Percentiles rank a stretch among this genome's conserved stretches.
These are phyloP conservation scores for Penicillium chermesinum DNA, from an alignment of 495 filamentous ascomycete species.

Conservation along the genomic window DNA sequence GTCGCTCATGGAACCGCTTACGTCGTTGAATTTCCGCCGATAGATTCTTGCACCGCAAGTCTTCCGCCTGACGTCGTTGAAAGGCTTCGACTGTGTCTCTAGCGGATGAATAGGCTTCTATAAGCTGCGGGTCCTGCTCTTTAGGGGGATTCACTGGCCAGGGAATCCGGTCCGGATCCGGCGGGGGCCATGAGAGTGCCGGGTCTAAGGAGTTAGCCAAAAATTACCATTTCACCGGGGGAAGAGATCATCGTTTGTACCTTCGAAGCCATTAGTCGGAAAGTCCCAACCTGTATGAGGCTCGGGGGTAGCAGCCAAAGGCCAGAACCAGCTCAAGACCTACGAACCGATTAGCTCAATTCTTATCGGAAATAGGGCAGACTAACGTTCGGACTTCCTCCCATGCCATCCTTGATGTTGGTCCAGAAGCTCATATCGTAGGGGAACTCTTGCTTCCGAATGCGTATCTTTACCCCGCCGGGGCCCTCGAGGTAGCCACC, in stretches of 20 bases:
- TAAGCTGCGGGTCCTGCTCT: conserved; percentile 26
- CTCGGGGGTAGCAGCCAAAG: conserved; percentile 50
- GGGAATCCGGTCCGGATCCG: conserved; percentile 79
- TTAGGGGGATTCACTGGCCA: conserved; percentile 27
- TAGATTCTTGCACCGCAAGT: conserved; percentile 39
- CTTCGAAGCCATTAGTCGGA: conserved; percentile 85
- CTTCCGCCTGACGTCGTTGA: conserved; percentile 49
- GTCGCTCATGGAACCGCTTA: conserved; percentile 47
- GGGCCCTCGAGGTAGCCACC: conserved; percentile 58
- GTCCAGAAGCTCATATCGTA: conserved; percentile 86
- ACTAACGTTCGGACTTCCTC: conserved; percentile 48
- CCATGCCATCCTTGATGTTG: conserved; percentile 74
- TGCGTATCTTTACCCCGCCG: conserved; percentile 49
- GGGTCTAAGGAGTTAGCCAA: conserved; percentile 35
- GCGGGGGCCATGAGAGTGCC: conserved; percentile 71
- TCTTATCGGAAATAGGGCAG: background rate
- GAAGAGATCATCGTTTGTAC: conserved; percentile 24
- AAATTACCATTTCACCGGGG: background rate
- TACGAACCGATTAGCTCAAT: conserved; percentile 13
- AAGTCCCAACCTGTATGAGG: conserved; percentile 60
- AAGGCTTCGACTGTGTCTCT: conserved; percentile 52
- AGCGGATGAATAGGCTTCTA: conserved; percentile 29
- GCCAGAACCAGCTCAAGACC: conserved; percentile 60
- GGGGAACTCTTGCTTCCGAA: conserved; percentile 73
- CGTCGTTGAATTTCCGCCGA: conserved; percentile 35